Evolutionary conservation across 177 flowering plant species (phyloP).

Genomic region (Vitis hybrid): DNA sequence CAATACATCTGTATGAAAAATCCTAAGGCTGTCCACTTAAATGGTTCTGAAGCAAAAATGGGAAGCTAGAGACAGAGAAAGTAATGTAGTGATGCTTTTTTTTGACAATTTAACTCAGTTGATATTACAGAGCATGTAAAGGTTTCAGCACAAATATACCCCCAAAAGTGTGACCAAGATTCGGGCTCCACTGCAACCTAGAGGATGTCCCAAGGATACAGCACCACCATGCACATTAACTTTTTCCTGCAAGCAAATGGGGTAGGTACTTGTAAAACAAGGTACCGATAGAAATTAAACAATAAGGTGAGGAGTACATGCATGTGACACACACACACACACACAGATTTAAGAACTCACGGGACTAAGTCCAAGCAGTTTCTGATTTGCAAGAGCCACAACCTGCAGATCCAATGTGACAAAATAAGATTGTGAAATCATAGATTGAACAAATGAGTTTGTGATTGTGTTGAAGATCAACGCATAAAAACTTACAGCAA

Average conservation of each 20-base stretch:
- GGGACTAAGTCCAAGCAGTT: slow-evolving; percentile 62
- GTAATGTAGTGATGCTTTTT: no score
- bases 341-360: slow-evolving; percentile 40
- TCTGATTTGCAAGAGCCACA: slow-evolving; percentile 87
- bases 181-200: slow-evolving; percentile 99
- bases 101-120: no score
- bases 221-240: slow-evolving; percentile 96
- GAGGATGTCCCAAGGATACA: slow-evolving; percentile 94
- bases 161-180: slow-evolving; percentile 86
- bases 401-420: slow-evolving; percentile 45
- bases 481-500: slow-evolving; percentile 53
- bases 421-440: background rate
- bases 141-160: slow-evolving; percentile 34
- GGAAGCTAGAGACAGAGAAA: background rate
- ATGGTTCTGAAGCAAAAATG: background rate
- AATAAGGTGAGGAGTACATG: background rate
- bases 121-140: background rate
- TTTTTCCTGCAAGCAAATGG: slow-evolving; percentile 52
- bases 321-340: background rate
- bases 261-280: background rate
- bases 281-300: background rate
- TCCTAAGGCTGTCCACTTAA: no score
- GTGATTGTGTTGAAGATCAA: background rate
- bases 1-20: no score
- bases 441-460: background rate